Evolutionary conservation across 805 yeast species (phyloP).

Genomic region (Candida anglica): DNA sequence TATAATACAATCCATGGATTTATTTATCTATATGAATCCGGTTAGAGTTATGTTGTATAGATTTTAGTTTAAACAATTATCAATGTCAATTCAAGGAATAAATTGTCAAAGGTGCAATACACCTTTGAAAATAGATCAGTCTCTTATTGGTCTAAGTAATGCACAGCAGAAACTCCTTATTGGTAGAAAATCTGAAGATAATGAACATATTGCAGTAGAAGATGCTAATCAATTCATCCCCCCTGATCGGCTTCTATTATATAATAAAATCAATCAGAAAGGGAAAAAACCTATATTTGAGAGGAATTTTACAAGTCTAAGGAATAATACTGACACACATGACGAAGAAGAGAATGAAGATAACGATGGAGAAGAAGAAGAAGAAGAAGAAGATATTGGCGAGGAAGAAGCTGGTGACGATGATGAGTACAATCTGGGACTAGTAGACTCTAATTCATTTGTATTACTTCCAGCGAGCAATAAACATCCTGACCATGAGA

Average conservation of each 20-base stretch:
- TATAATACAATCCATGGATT: too few species aligned
- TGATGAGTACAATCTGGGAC: conserved; percentile 5
- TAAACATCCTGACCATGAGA: conserved; percentile 1
- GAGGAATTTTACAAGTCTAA: conserved; percentile 24
- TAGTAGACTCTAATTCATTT: conserved; percentile 12
- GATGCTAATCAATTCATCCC: conserved; percentile 30
- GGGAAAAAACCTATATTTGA: conserved; percentile 16
- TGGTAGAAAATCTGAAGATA: conserved; percentile 22
- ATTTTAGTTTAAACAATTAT: too few species aligned
- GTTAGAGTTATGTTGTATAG: too few species aligned
- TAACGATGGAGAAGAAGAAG: conserved; percentile 4
- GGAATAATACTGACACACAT: conserved; percentile 17
- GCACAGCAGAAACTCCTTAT: conserved; percentile 55
- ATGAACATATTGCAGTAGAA: conserved; percentile 10
- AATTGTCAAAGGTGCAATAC: conserved; percentile 61
- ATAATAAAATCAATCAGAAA: conserved; percentile 19
- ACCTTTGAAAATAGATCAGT: conserved; percentile 53
- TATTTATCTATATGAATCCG: too few species aligned
- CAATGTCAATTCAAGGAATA: conserved; percentile 10
- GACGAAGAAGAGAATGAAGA: conserved; percentile 10
- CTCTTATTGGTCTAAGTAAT: conserved; percentile 47
- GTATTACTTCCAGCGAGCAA: conserved; percentile 8
- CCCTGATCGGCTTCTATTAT: conserved; percentile 32
- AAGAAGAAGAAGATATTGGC: conserved; percentile 5
- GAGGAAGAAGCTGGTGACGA: conserved; percentile 5